A percentile compares a stretch with the other conserved stretches of the same genome.
phyloP scores from a whole-genome alignment of 2,329 filamentous ascomycete species.

The Fusarium illudens region DNA sequence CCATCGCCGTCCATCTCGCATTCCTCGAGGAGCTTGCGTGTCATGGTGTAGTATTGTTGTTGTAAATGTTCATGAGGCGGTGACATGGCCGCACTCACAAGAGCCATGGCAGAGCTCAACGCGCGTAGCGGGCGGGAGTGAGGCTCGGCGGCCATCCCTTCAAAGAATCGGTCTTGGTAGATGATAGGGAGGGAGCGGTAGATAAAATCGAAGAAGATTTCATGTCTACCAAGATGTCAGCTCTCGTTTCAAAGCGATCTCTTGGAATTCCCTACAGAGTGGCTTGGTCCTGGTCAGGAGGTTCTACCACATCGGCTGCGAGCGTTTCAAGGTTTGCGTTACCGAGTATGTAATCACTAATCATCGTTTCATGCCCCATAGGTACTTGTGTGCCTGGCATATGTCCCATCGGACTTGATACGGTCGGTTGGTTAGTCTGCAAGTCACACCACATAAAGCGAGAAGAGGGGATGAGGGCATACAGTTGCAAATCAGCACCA shows the following conservation, averaged over 20 bases:
- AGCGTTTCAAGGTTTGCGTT: not conserved
- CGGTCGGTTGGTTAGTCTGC: not conserved
- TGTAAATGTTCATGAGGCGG: not conserved
- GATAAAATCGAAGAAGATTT: not conserved
- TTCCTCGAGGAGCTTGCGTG: not conserved
- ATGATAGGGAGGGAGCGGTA: not conserved
- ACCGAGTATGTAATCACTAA: rapidly evolving
- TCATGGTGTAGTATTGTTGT: not conserved
- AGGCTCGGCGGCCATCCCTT: not conserved
- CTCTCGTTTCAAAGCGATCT: rapidly evolving
- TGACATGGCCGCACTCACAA: not conserved
- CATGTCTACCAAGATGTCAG: not conserved
- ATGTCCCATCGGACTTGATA: not conserved
- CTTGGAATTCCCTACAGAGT: not conserved
- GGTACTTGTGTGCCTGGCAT: rapidly evolving
- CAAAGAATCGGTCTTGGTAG: not conserved
- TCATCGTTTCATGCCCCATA: not conserved
- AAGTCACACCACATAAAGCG: too few relatives aligned
- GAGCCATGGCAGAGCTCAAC: not conserved
- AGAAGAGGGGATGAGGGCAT: not conserved
- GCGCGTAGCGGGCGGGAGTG: not conserved
- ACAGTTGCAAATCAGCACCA: not conserved
- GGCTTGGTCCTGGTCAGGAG: not conserved
- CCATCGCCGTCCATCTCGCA: not conserved
- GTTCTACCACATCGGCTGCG: too few relatives aligned